A percentile compares a stretch with the other conserved stretches of the same genome.
Conservation (phyloP, 441 rosid species). For the Erodium moschatum region DNA sequence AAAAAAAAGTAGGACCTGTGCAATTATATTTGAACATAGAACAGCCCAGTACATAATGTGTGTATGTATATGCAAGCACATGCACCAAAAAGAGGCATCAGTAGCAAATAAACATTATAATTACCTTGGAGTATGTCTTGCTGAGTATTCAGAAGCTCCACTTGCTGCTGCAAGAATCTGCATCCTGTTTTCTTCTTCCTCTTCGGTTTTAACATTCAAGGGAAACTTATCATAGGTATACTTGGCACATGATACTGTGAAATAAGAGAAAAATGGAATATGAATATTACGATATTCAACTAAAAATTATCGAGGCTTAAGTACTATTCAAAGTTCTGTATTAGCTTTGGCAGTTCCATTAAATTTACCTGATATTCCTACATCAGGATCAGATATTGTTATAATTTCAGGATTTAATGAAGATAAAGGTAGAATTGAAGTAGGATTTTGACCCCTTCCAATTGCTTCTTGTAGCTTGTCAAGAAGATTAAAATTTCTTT, state of each 20-base stretch:
- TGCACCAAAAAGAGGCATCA: background rate
- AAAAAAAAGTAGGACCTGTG: constrained; percentile 16
- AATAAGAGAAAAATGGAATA: constrained; percentile 22
- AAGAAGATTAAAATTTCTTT: constrained; percentile 65
- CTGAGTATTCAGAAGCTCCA: constrained; percentile 75
- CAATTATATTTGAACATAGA: constrained; percentile 2
- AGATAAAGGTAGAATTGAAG: constrained; percentile 62
- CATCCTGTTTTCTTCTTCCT: constrained; percentile 87
- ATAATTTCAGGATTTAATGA: constrained; percentile 65
- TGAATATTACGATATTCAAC: constrained; percentile 6
- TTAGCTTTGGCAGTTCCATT: constrained; percentile 18
- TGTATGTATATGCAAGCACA: background rate
- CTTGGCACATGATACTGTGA: constrained; percentile 69
- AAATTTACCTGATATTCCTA: constrained; percentile 58
- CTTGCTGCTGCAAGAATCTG: constrained; percentile 88
- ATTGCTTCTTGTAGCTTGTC: constrained; percentile 95
- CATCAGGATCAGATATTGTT: constrained; percentile 82
- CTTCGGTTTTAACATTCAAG: constrained; percentile 72
- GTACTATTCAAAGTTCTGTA: background rate
- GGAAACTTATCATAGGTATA: constrained; percentile 96
- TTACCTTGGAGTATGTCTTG: constrained; percentile 62
- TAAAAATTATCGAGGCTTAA: constrained; percentile 1
- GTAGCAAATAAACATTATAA: background rate
- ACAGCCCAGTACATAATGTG: background rate
- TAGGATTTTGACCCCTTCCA: constrained; percentile 94